Percentiles rank a stretch among this genome's conserved stretches.
These are phyloP conservation scores for Nyssa sinensis DNA, from an alignment of 148 eudicot species.

Conservation along the genomic window DNA sequence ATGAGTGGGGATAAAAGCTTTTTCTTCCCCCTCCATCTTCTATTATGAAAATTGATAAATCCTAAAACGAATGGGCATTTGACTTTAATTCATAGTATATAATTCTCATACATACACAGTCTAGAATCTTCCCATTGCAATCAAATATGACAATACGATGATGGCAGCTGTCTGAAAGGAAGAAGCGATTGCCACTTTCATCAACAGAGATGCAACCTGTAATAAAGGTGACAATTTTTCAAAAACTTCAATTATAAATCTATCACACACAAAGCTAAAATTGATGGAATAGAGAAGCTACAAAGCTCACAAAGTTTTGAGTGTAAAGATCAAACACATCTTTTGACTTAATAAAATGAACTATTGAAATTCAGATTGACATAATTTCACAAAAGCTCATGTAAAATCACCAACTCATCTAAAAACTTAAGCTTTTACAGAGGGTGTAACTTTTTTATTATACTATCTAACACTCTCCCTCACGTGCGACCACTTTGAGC, in stretches of 20 bases:
- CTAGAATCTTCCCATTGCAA: slow-evolving; percentile 69
- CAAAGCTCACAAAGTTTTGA: not conserved
- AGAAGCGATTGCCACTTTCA: slow-evolving; percentile 55
- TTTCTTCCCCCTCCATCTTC: slow-evolving; percentile 16
- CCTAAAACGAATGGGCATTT: not conserved
- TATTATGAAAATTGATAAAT: not conserved
- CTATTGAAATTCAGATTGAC: not conserved
- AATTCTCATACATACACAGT: slow-evolving; percentile 53
- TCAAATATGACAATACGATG: slow-evolving; percentile 76
- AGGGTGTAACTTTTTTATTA: too few species aligned
- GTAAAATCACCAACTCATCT: too few species aligned
- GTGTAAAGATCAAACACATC: slow-evolving; percentile 4
- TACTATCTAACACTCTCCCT: too few species aligned
- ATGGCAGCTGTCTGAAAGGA: slow-evolving; percentile 89
- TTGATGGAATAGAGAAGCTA: not conserved
- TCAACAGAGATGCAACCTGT: slow-evolving; percentile 91
- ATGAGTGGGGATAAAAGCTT: slow-evolving; percentile 27
- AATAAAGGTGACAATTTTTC: slow-evolving; percentile 7
- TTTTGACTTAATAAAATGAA: not conserved
- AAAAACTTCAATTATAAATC: not conserved
- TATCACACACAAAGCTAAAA: not conserved
- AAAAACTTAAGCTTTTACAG: too few species aligned
- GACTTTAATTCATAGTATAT: not conserved
- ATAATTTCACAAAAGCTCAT: too few species aligned
- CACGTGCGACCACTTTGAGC: too few species aligned